phyloP scores from a whole-genome alignment of 106 monocot species.

The Dendrobium huoshanense region DNA sequence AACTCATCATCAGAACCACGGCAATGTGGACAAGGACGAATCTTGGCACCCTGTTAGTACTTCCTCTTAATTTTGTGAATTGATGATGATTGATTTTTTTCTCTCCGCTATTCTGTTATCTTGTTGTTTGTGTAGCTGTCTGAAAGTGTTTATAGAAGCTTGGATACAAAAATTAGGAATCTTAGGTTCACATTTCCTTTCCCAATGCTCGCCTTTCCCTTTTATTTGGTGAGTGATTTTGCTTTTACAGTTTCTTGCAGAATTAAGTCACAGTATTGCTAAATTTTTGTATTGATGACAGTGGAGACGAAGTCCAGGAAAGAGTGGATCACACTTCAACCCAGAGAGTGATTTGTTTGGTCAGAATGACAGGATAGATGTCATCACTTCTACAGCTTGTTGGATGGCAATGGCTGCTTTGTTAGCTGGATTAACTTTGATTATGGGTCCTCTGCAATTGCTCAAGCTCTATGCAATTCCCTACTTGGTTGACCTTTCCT shows the following conservation, averaged over 20 bases:
- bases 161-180: slow-evolving; percentile 35
- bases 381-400: slow-evolving; percentile 55
- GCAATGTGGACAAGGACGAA: slow-evolving; percentile 95
- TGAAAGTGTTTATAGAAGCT: slow-evolving; percentile 42
- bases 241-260: not conserved
- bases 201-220: slow-evolving; percentile 68
- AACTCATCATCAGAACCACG: slow-evolving; percentile 94
- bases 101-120: not conserved
- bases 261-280: not conserved
- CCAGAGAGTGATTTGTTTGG: slow-evolving; percentile 59
- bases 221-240: slow-evolving; percentile 53
- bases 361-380: slow-evolving; percentile 41
- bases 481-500: slow-evolving; percentile 34
- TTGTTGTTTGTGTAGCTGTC: slow-evolving; percentile 29
- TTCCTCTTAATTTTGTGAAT: not conserved
- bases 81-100: not conserved
- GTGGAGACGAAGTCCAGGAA: slow-evolving; percentile 66
- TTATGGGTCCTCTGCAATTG: slow-evolving; percentile 39
- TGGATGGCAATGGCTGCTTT: slow-evolving; percentile 47
- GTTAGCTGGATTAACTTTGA: slow-evolving; percentile 38
- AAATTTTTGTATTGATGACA: slow-evolving; percentile 3
- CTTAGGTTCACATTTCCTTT: slow-evolving; percentile 62
- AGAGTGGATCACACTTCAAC: slow-evolving; percentile 67
- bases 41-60: slow-evolving; percentile 87
- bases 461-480: slow-evolving; percentile 65